phyloP scores from a whole-genome alignment of 176 grass and related monocot species.

The Avena atlantica region DNA sequence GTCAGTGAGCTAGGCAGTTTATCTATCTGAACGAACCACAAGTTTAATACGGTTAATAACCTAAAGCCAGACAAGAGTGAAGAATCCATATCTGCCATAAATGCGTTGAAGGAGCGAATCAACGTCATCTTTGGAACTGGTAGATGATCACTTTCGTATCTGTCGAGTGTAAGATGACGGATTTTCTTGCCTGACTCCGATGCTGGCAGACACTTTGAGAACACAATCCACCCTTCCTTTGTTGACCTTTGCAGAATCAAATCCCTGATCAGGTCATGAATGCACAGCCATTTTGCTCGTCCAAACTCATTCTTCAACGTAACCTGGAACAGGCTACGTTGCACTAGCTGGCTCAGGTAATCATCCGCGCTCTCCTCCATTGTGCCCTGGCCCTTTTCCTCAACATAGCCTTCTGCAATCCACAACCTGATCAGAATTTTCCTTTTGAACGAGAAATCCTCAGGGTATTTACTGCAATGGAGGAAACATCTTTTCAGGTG shows the following conservation, averaged over 20 bases:
- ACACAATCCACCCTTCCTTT: constrained; percentile 31
- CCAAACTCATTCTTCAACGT: constrained; percentile 29
- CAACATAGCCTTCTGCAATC: constrained; percentile 48
- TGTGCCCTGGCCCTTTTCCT: constrained; percentile 9
- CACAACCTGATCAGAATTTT: constrained; percentile 46
- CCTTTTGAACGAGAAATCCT: constrained; percentile 36
- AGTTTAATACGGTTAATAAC: constrained; percentile 31
- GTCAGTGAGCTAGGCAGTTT: not conserved
- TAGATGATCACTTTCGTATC: not conserved
- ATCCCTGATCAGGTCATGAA: constrained; percentile 38
- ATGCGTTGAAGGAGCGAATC: not conserved
- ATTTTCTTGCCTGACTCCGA: not conserved
- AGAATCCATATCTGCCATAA: not conserved
- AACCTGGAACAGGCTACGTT: constrained; percentile 21
- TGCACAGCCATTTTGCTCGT: constrained; percentile 10
- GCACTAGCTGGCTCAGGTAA: constrained; percentile 37
- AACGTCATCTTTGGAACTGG: not conserved
- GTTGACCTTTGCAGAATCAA: constrained; percentile 2
- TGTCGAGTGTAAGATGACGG: constrained; percentile 10
- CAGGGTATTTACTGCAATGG: constrained; percentile 48
- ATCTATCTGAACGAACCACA: not conserved
- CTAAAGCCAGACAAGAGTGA: not conserved
- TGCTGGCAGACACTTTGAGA: not conserved
- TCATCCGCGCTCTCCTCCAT: constrained; percentile 53
- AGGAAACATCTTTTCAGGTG: constrained; percentile 54